Base-by-base conservation (phyloP, 495 filamentous ascomycete genomes). In the Margaritispora aquatica region DNA sequence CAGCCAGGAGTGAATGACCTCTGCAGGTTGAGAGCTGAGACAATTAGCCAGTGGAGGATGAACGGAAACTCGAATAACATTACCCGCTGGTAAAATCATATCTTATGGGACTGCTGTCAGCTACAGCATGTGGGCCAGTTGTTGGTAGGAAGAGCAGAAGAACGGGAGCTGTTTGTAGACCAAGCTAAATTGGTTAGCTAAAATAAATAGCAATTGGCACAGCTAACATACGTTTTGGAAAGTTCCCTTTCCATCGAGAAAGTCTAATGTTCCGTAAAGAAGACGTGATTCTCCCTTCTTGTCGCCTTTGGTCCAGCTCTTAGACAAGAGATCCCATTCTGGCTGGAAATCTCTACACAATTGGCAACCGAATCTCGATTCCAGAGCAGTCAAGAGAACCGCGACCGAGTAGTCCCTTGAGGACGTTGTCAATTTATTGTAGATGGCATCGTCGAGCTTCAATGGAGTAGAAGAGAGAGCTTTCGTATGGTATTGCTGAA, bases 91-190 rank as follows among this genome's bases (percentile, higher is more conserved):
- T 85, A 65, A 98, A 97, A 67, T 98, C 95, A 65, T 87, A 96
- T 70, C 90, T 81, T 24, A 86, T 56, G n/a, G 94, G 90, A 26
- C 84, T 78, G 38, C 73, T 71, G 44, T 86, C 83, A 34, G 83
- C 69, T 63, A 83, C 87, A 34, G 93, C 89, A 69, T 89, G 81
- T 3, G 90, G 89, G n/a, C 94, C 94, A 48, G 77, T 69, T 23
- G 93, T 96, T 21, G 94, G 93, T 41, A 86, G 89, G 78, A 96
- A 97, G 51, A 96, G 68, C 36, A 93, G 78, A 22, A 99, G 77
- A 27, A 97, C 85, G 1, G 94, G 94, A 17, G 95, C 94, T 36
- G 94, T 96, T 85, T 96, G 93, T 38, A 99, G 83, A 75, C 89
- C 88, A 54, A 97, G 78, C 93, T 97, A 51, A 56, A 4, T 34